Base-by-base conservation (phyloP, 2,329 filamentous ascomycete genomes). In the Phialophora tarda region DNA sequence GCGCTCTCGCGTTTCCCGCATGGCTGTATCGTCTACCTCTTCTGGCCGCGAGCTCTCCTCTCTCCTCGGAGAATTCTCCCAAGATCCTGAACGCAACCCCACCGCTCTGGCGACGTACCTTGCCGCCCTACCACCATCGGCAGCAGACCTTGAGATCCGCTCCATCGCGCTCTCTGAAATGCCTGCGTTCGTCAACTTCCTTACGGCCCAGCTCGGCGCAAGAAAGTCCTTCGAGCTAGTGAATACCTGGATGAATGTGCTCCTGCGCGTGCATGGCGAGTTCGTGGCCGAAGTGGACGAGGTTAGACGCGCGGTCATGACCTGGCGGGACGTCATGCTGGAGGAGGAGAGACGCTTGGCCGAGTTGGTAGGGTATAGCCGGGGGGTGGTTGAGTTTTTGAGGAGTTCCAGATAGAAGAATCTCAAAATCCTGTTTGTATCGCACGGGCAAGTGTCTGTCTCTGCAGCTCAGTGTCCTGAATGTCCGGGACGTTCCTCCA, bases 201-300 rank as follows among this genome's bases (percentile, higher is more conserved):
- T 99, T 63, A 96, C 91, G 0, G 83, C 82, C 62, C 84, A 90
- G 12, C 81, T 98, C 60, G 79, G 82, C 51, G 62, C 55, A 26
- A 88, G 89, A 70, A 86, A 86, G 56, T 95, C 98, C 77, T 99
- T 96, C 78, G 95, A 99, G 79, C 84, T 99, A 47, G 91, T 92
- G 17, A 93, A 98, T 78, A 92, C 93, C 0, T 99, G 95, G 94
- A 98, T 99, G 93, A 89, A 90, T 1, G 94, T 98, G 0, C 96
- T 98, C 74, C 77, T 99, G 66, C 86, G 89, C 56, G 81, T 97
- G 48, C 94, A 98, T 78, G 84, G 84, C 6, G 88, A 89, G 67
- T 79, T 84, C 17, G 80, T 91, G 32, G 62, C 68, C 24, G 71
- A 71, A 17, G 70, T 72, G 28, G 71, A 72, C 12, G 78, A 76